phyloP scores from a whole-genome alignment of 805 yeast species.

The Lipomyces starkeyi region DNA sequence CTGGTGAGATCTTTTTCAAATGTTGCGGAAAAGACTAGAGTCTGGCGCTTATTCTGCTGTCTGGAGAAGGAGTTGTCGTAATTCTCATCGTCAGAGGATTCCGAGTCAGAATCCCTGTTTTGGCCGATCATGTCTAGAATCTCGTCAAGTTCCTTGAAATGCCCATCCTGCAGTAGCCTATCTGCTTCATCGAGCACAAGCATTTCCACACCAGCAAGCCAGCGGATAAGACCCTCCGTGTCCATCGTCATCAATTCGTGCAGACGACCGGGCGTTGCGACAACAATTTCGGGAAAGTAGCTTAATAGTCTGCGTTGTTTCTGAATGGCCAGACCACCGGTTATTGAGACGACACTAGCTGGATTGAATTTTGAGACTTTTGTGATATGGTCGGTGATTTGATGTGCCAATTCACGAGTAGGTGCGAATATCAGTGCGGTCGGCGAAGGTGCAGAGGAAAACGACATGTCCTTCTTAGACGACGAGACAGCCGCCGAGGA shows the following conservation, averaged over 20 bases:
- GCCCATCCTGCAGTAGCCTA: constrained; percentile 92
- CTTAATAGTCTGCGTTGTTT: constrained; percentile 84
- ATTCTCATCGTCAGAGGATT: constrained; percentile 49
- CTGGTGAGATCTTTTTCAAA: constrained; percentile 82
- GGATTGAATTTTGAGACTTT: constrained; percentile 52
- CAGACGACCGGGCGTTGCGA: constrained; percentile 95
- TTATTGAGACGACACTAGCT: constrained; percentile 71
- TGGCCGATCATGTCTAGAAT: constrained; percentile 68
- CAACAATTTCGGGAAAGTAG: constrained; percentile 74
- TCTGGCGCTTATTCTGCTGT: constrained; percentile 59
- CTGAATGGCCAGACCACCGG: constrained; percentile 95
- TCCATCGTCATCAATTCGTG: constrained; percentile 71
- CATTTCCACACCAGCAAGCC: constrained; percentile 54
- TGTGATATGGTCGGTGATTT: constrained; percentile 81
- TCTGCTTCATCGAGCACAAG: constrained; percentile 95
- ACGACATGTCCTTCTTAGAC: constrained; percentile 31
- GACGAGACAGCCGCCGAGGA: constrained; percentile 23
- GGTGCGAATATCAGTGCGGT: constrained; percentile 88
- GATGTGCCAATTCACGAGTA: constrained; percentile 95
- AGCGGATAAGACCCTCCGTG: constrained; percentile 48
- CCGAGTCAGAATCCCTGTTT: constrained; percentile 45
- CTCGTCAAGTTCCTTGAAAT: constrained; percentile 88
- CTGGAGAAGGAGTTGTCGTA: not conserved
- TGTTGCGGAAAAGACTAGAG: constrained; percentile 94
- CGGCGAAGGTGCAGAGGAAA: constrained; percentile 53